Evolutionary conservation across 1,139 yeast species (phyloP).

Genomic region (Blastobotrys buckinghamii): DNA sequence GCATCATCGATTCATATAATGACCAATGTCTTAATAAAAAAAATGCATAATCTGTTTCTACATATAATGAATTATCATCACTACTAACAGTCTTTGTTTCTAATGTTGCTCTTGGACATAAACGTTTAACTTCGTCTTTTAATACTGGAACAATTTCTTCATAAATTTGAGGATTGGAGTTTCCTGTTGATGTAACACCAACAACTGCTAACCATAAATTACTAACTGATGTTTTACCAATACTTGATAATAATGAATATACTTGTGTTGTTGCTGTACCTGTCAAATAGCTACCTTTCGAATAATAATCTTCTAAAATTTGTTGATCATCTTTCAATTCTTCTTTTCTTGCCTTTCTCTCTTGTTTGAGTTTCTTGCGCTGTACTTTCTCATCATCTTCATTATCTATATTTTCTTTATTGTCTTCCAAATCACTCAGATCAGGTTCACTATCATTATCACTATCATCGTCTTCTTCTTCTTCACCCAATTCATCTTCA

Average conservation of each 20-base stretch:
- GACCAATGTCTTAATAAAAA: conserved; percentile 92
- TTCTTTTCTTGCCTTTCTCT: conserved; percentile 9
- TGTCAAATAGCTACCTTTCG: conserved; percentile 70
- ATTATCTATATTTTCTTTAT: conserved; percentile 11
- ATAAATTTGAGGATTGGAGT: conserved; percentile 71
- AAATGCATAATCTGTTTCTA: conserved; percentile 81
- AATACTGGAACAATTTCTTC: conserved; percentile 65
- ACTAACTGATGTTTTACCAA: conserved; percentile 70
- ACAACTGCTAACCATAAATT: conserved; percentile 82
- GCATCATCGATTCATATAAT: conserved; percentile 81
- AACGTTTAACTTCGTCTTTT: conserved; percentile 76
- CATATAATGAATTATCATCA: conserved; percentile 53
- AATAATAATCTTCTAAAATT: conserved; percentile 23
- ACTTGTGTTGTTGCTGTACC: conserved; percentile 75
- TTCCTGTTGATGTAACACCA: conserved; percentile 80
- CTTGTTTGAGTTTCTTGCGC: conserved; percentile 10
- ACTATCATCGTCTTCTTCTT: conserved; percentile 20
- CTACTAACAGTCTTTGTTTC: conserved; percentile 18
- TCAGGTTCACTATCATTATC: conserved; percentile 24
- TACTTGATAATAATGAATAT: conserved; percentile 69
- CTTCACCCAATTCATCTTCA: conserved; percentile 31
- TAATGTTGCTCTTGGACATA: conserved; percentile 38
- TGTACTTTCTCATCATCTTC: not conserved
- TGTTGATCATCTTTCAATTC: not conserved
- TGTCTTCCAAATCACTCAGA: conserved; percentile 22